Evolutionary conservation across 148 eudicot genomes (phyloP).

Genomic region (Fagopyrum esculentum): DNA sequence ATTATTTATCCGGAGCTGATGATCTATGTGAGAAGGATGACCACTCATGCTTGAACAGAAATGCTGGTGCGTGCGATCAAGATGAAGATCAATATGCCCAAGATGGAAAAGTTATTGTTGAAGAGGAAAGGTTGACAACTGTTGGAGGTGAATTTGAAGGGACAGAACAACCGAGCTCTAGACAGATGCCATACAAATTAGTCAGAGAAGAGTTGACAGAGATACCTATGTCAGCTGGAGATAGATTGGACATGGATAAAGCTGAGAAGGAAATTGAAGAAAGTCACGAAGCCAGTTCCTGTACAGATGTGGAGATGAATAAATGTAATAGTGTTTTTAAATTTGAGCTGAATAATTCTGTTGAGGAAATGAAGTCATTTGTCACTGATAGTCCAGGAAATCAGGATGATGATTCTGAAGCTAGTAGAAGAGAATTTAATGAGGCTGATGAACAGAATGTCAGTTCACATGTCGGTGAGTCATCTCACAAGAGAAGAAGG

Average conservation of each 20-base stretch:
- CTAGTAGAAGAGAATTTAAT: not conserved
- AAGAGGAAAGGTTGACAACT: not conserved
- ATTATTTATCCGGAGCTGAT: constrained; percentile 1
- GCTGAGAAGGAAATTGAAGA: constrained; percentile 17
- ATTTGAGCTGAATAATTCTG: constrained; percentile 21
- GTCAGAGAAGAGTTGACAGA: constrained; percentile 24
- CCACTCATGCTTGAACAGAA: not conserved
- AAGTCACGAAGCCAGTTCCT: constrained; percentile 13
- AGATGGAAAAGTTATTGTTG: not conserved
- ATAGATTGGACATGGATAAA: constrained; percentile 24
- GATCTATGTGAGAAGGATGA: not conserved
- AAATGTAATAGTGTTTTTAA: constrained; percentile 22
- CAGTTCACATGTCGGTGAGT: constrained; percentile 13
- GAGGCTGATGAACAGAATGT: not conserved
- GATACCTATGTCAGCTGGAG: constrained; percentile 22
- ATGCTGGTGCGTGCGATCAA: not conserved
- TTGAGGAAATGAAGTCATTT: constrained; percentile 24
- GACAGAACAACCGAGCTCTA: constrained; percentile 16
- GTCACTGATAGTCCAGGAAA: constrained; percentile 25
- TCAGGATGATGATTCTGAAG: constrained; percentile 12
- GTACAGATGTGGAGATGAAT: constrained; percentile 14
- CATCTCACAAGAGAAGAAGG: constrained; percentile 20
- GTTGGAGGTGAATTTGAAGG: constrained; percentile 21
- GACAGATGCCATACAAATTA: constrained; percentile 16
- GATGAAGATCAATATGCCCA: not conserved